These are phyloP conservation scores for Zostera marina DNA, from an alignment of 116 monocot genomes.

Conservation along the genomic window DNA sequence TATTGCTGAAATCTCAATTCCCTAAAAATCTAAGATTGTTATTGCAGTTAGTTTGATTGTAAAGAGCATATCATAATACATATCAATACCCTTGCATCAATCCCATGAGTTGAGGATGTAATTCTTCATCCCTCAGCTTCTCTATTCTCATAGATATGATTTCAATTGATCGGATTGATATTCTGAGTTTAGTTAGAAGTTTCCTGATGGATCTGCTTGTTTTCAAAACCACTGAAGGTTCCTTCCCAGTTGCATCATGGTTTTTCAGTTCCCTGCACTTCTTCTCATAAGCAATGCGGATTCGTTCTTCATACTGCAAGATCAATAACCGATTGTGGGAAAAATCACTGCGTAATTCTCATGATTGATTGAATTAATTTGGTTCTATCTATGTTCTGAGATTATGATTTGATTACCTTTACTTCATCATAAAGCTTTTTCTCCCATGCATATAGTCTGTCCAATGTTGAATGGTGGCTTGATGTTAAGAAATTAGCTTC, in stretches of 20 bases:
- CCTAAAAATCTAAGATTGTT: neutral
- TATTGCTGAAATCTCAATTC: neutral
- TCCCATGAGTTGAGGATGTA: constrained; percentile 64
- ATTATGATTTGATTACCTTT: constrained; percentile 34
- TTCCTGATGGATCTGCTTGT: constrained; percentile 50
- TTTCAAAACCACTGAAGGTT: constrained; percentile 35
- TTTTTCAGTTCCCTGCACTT: constrained; percentile 44
- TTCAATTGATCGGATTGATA: constrained; percentile 55
- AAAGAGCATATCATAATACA: neutral
- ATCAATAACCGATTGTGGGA: neutral
- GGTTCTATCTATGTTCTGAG: neutral
- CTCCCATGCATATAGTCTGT: constrained; percentile 83
- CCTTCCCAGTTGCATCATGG: constrained; percentile 57
- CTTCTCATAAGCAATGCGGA: constrained; percentile 63
- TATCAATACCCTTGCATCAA: constrained; percentile 69
- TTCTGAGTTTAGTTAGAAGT: constrained; percentile 40
- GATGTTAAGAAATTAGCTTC: constrained; percentile 43
- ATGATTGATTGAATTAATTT: neutral
- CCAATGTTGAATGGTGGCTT: constrained; percentile 77
- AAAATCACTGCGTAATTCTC: neutral
- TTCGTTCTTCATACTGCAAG: constrained; percentile 41
- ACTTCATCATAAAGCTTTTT: constrained; percentile 94
- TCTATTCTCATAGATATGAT: constrained; percentile 60
- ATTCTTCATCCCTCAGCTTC: constrained; percentile 52
- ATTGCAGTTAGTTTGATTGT: neutral